Conservation (phyloP, 2,329 filamentous ascomycete species). For the Penicillium expansum region DNA sequence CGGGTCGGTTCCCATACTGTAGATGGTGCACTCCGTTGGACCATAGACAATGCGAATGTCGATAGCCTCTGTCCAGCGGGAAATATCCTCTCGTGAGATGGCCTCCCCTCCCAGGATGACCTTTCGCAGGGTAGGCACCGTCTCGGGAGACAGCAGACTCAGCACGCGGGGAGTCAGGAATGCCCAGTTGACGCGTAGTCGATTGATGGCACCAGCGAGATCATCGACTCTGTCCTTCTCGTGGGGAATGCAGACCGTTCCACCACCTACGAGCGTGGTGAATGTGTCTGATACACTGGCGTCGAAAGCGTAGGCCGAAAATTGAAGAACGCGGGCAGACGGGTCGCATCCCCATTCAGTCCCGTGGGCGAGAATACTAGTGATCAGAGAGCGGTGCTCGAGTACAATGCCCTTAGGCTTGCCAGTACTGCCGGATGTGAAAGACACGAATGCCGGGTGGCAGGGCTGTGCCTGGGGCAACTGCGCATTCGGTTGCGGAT, state of each 20-base stretch:
- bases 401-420: conserved; percentile 57
- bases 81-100: conserved; percentile 13
- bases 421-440: conserved; percentile 52
- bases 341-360: conserved; percentile 43
- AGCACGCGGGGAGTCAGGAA: conserved; percentile 18
- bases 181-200: neutral
- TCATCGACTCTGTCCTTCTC: neutral
- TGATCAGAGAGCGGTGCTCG: conserved; percentile 54
- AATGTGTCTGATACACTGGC: neutral
- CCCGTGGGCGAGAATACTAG: conserved; percentile 50
- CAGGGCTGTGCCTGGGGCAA: neutral
- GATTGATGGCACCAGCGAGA: neutral
- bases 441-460: conserved; percentile 59
- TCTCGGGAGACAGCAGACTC: conserved; percentile 13
- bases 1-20: neutral
- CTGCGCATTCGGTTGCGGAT: neutral
- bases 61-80: conserved; percentile 13
- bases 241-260: neutral
- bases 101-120: conserved; percentile 22
- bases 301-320: conserved; percentile 29
- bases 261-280: neutral
- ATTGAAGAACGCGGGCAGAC: conserved; percentile 37
- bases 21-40: conserved; percentile 18
- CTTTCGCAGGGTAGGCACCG: conserved; percentile 17
- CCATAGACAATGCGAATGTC: conserved; percentile 20